Percentiles rank a stretch among this genome's conserved stretches.
Evolutionary conservation across 129 eudicot genomes (phyloP).

Genomic region (Escallonia rubra): DNA sequence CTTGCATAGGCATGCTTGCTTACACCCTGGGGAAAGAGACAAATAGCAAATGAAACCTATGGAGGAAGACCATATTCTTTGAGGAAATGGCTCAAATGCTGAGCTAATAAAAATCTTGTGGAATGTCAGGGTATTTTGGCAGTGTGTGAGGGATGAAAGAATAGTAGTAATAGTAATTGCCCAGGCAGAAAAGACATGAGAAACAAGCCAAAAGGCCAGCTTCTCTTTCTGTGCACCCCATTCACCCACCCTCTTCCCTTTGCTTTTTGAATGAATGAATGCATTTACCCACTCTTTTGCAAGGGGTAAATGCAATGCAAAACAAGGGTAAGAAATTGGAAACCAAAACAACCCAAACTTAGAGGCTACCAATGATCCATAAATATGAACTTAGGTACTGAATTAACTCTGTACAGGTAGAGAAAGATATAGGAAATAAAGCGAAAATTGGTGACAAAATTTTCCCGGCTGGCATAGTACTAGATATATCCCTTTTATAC

Average conservation of each 20-base stretch:
- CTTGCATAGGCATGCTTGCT: not conserved
- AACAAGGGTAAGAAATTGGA: not conserved
- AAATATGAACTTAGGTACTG: constrained; percentile 15
- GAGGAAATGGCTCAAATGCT: not conserved
- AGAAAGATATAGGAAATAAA: constrained; percentile 3
- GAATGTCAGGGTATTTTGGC: constrained; percentile 14
- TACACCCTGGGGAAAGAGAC: constrained; percentile 10
- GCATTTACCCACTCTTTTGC: constrained; percentile 1
- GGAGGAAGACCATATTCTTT: not conserved
- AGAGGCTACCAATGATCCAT: not conserved
- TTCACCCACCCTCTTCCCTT: constrained; percentile 5
- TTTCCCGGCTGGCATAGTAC: constrained; percentile 38
- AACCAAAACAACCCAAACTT: constrained; percentile 2
- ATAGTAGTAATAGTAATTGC: not conserved
- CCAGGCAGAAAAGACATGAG: constrained; percentile 25
- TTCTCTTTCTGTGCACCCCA: constrained; percentile 5
- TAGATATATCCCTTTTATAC: constrained; percentile 37
- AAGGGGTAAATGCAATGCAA: not conserved
- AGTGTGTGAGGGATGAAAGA: not conserved
- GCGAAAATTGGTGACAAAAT: constrained; percentile 45
- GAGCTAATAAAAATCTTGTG: not conserved
- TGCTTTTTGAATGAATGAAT: constrained; percentile 7
- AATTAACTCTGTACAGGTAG: constrained; percentile 41
- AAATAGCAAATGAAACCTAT: not conserved
- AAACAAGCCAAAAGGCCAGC: constrained; percentile 13